phyloP scores from a whole-genome alignment of 306 rosid species.

The Glycyrrhiza uralensis region DNA sequence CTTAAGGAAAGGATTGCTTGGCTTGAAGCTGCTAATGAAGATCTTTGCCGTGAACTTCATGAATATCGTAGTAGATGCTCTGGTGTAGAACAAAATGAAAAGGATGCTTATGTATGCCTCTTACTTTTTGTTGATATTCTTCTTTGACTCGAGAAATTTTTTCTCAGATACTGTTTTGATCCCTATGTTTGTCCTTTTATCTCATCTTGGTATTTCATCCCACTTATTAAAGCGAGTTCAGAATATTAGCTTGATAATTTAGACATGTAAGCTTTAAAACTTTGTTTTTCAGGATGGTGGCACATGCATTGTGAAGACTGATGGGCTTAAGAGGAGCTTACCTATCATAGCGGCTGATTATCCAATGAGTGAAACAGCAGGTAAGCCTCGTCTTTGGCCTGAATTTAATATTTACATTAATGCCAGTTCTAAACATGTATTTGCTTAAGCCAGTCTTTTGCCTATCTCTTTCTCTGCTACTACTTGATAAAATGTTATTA shows the following conservation, averaged over 20 bases:
- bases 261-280: slow-evolving; percentile 24
- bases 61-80: slow-evolving; percentile 81
- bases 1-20: slow-evolving; percentile 95
- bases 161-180: slow-evolving; percentile 18
- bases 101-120: slow-evolving; percentile 65
- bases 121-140: slow-evolving; percentile 22
- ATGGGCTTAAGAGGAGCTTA: slow-evolving; percentile 87
- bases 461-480: slow-evolving; percentile 11
- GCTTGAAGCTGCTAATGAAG: slow-evolving; percentile 99
- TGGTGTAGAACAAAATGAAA: slow-evolving; percentile 55
- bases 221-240: background rate
- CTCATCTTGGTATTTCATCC: slow-evolving; percentile 1
- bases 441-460: background rate
- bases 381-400: slow-evolving; percentile 42
- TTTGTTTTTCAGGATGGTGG: slow-evolving; percentile 63
- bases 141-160: background rate
- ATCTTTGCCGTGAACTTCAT: slow-evolving; percentile 97
- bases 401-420: background rate
- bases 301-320: slow-evolving; percentile 59
- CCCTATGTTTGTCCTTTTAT: slow-evolving; percentile 15
- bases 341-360: slow-evolving; percentile 69
- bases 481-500: slow-evolving; percentile 18
- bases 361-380: slow-evolving; percentile 76
- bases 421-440: slow-evolving; percentile 13
- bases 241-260: slow-evolving; percentile 21